Conservation (phyloP, 305 asterid species). For the Andrographis paniculata region DNA sequence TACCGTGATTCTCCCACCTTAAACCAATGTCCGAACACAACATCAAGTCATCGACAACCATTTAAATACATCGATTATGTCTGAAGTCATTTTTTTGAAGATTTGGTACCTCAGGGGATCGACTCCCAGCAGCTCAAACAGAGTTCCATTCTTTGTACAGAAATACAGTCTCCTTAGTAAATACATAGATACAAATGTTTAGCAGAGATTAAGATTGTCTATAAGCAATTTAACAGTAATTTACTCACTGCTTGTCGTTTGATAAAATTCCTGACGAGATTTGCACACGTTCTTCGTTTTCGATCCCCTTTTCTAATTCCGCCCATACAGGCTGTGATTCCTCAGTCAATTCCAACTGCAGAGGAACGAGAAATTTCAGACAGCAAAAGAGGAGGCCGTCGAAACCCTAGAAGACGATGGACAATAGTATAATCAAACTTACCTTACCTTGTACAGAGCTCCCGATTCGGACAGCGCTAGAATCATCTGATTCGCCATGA, state of each 20-base stretch:
- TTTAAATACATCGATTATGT: too few species aligned
- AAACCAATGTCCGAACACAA: too few species aligned
- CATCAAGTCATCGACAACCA: too few species aligned
- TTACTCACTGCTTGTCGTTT: constrained; percentile 60
- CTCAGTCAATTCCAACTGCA: constrained; percentile 66
- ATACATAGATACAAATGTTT: constrained; percentile 22
- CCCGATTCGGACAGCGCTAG: constrained; percentile 71
- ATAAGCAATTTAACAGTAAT: constrained; percentile 6
- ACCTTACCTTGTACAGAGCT: constrained; percentile 49
- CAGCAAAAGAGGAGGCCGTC: not conserved
- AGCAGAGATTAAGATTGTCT: constrained; percentile 9
- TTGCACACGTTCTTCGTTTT: constrained; percentile 15
- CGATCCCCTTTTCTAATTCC: constrained; percentile 35
- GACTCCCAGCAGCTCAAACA: constrained; percentile 45
- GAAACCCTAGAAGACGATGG: not conserved
- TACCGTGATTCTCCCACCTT: constrained; percentile 76
- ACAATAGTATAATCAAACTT: not conserved
- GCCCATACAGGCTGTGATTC: constrained; percentile 64
- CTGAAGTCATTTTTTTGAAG: not conserved
- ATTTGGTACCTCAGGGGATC: constrained; percentile 50
- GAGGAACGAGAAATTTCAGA: not conserved
- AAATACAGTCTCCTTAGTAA: constrained; percentile 56
- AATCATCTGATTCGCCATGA: constrained; percentile 55
- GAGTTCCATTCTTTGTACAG: constrained; percentile 52
- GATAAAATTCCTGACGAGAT: constrained; percentile 48